phyloP scores from a whole-genome alignment of 371 early-diverging fungal species.

The Parasitella parasitica region DNA sequence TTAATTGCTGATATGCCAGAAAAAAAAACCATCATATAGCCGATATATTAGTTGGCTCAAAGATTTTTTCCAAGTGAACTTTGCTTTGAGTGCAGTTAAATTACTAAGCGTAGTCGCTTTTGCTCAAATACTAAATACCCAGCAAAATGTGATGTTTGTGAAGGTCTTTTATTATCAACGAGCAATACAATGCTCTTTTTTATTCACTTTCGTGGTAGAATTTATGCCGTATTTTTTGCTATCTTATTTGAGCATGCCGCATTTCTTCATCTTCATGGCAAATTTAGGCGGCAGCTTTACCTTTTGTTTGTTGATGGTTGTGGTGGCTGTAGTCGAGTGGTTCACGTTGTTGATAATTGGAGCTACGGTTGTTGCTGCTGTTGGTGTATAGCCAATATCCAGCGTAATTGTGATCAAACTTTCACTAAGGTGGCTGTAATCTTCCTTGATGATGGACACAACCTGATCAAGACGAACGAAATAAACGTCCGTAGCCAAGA shows the following conservation, averaged over 20 bases:
- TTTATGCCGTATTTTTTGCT: slow-evolving; percentile 2
- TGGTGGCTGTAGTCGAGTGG: not conserved
- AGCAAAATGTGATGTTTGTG: no score
- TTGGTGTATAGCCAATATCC: slow-evolving; percentile 55
- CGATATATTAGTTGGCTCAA: no score
- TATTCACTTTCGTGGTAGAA: no score
- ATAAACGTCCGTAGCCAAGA: slow-evolving; percentile 55
- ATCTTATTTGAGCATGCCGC: slow-evolving; percentile 11
- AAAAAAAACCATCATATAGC: no score
- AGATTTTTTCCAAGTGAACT: no score
- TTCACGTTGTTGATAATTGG: not conserved
- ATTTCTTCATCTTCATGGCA: slow-evolving; percentile 51
- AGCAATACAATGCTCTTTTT: no score
- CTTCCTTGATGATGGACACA: slow-evolving; percentile 57
- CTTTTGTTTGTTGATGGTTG: slow-evolving; percentile 18
- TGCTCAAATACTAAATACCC: no score
- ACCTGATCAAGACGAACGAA: slow-evolving; percentile 69
- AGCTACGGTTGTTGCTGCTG: not conserved
- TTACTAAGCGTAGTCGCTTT: no score
- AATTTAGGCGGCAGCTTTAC: slow-evolving; percentile 52
- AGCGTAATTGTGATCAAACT: slow-evolving; percentile 69
- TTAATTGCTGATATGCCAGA: no score
- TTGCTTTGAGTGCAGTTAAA: no score
- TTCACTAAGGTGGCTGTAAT: slow-evolving; percentile 64
- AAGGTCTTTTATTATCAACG: no score